These are phyloP conservation scores for Arthrobotrys megalospora DNA, from an alignment of 2,329 filamentous ascomycete species.

Conservation along the genomic window DNA sequence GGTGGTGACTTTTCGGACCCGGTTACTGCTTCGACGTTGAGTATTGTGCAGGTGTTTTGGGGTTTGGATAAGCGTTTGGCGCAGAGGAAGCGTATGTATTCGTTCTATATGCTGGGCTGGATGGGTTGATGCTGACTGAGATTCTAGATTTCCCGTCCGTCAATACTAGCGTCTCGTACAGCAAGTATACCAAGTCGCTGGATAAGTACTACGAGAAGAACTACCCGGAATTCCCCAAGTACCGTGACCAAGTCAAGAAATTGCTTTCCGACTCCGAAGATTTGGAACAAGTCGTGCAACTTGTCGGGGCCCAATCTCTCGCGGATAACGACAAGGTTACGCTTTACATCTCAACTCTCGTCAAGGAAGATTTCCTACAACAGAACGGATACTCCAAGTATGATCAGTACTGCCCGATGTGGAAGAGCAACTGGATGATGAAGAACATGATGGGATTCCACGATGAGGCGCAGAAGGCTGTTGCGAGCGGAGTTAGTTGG, in stretches of 20 bases:
- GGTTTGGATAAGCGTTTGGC: slow-evolving; percentile 70
- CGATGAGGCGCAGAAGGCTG: slow-evolving; percentile 95
- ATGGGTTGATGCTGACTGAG: background rate
- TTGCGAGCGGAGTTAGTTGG: slow-evolving; percentile 92
- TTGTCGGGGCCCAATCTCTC: slow-evolving; percentile 96
- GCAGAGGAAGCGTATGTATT: slow-evolving; percentile 58
- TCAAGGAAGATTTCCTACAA: slow-evolving; percentile 99
- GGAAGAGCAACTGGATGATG: slow-evolving; percentile 99
- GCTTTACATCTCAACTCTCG: slow-evolving; percentile 86
- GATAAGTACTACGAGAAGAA: slow-evolving; percentile 96
- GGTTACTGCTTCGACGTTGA: slow-evolving; percentile 90
- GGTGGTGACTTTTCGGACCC: slow-evolving; percentile 99
- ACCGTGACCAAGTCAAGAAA: slow-evolving; percentile 93
- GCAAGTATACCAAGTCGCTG: slow-evolving; percentile 90
- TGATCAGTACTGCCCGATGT: slow-evolving; percentile 98
- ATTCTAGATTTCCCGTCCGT: slow-evolving; percentile 89
- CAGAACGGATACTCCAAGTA: slow-evolving; percentile 99
- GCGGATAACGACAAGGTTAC: slow-evolving; percentile 99
- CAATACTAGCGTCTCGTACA: slow-evolving; percentile 95
- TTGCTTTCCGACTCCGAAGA: slow-evolving; percentile 95
- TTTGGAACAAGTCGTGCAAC: slow-evolving; percentile 96
- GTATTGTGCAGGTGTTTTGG: slow-evolving; percentile 99
- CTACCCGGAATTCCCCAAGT: slow-evolving; percentile 91
- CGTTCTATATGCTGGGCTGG: background rate
- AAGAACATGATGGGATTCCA: slow-evolving; percentile 99